Evolutionary conservation across 1,284 basidiomycete species (phyloP).

Genomic region (Athelia sp.): DNA sequence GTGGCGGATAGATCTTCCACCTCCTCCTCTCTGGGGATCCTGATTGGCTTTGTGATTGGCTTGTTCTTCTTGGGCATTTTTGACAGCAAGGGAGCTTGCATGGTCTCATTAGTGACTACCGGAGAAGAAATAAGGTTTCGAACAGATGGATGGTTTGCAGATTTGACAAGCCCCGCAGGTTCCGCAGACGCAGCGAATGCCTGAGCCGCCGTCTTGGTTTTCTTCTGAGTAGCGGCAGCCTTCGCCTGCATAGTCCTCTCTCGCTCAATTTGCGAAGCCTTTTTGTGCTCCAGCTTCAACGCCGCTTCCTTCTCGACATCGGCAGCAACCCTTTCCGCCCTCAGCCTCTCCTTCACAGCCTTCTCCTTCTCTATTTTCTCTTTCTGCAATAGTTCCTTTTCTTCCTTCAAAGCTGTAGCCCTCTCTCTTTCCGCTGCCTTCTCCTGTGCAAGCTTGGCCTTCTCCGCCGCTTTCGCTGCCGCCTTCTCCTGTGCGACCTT

Average conservation of each 20-base stretch:
- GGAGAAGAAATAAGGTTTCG: neutral
- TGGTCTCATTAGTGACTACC: slow-evolving; percentile 12
- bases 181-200: neutral
- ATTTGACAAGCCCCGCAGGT: slow-evolving; percentile 5
- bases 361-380: slow-evolving; percentile 34
- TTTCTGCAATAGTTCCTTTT: slow-evolving; percentile 30
- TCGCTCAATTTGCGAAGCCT: slow-evolving; percentile 23
- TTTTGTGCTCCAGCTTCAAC: slow-evolving; percentile 24
- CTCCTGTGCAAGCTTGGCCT: slow-evolving; percentile 36
- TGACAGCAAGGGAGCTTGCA: slow-evolving; percentile 68
- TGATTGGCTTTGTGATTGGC: slow-evolving; percentile 54
- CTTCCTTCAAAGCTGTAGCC: slow-evolving; percentile 26
- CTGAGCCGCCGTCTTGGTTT: slow-evolving; percentile 18
- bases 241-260: slow-evolving; percentile 25
- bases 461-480: slow-evolving; percentile 42
- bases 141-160: slow-evolving; percentile 5
- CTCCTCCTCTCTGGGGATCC: slow-evolving; percentile 53
- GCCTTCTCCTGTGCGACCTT: slow-evolving; percentile 50
- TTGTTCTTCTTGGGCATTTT: slow-evolving; percentile 79
- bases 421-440: slow-evolving; percentile 44
- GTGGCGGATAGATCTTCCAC: slow-evolving; percentile 37
- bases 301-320: slow-evolving; percentile 30
- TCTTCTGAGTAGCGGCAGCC: slow-evolving; percentile 14
- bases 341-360: slow-evolving; percentile 23
- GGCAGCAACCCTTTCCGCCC: slow-evolving; percentile 34